phyloP scores from a whole-genome alignment of 306 rosid genomes.

The apple (Malus domestica) region DNA sequence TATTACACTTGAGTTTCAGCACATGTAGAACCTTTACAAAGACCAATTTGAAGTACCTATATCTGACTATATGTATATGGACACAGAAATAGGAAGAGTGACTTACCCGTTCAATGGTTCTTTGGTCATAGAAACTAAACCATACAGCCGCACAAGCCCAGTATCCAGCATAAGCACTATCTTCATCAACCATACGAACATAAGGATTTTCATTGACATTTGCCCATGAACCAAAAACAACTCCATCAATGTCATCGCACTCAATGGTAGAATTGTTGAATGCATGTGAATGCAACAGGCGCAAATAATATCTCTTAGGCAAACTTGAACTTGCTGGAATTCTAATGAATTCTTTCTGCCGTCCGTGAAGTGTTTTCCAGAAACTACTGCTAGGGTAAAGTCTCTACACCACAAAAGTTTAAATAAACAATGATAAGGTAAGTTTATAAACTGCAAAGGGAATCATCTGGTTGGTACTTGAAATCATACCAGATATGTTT shows the following conservation, averaged over 20 bases:
- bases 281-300: conserved; percentile 43
- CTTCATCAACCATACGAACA: conserved; percentile 40
- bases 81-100: conserved; percentile 10
- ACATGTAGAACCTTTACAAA: neutral
- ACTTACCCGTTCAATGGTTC: conserved; percentile 87
- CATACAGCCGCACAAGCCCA: conserved; percentile 93
- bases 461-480: conserved; percentile 7
- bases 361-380: conserved; percentile 73
- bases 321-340: conserved; percentile 44
- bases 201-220: conserved; percentile 45
- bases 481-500: conserved; percentile 16
- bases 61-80: conserved; percentile 1
- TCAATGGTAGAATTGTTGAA: conserved; percentile 50
- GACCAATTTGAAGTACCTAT: neutral
- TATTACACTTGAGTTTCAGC: neutral
- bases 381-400: conserved; percentile 86
- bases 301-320: conserved; percentile 38
- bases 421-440: conserved; percentile 22
- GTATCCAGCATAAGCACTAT: conserved; percentile 59
- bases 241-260: conserved; percentile 88
- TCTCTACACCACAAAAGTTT: conserved; percentile 52
- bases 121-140: conserved; percentile 86
- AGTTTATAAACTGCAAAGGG: conserved; percentile 30
- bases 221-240: conserved; percentile 75
- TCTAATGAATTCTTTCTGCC: conserved; percentile 39